Conservation (phyloP, 2,329 filamentous ascomycete genomes). For the Aspergillus latus region DNA sequence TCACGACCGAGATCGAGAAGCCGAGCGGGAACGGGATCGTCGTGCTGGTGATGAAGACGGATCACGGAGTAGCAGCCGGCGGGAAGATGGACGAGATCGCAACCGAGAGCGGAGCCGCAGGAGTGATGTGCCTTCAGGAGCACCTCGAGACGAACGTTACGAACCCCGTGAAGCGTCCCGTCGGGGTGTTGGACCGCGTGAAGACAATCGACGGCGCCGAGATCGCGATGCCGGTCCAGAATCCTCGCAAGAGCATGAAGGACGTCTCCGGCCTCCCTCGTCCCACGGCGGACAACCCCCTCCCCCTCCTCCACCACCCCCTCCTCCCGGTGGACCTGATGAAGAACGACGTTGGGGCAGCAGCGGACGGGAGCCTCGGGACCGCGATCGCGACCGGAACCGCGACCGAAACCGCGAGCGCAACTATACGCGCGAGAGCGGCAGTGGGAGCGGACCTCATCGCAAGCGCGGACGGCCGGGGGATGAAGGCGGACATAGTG, state of each 20-base stretch:
- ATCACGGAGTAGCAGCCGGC: conserved; percentile 29
- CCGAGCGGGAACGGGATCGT: conserved; percentile 31
- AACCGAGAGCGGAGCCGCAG: conserved; percentile 36
- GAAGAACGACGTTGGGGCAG: conserved; percentile 38
- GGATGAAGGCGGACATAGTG: conserved; percentile 31
- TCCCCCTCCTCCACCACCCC: conserved; percentile 34
- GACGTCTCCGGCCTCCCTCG: conserved; percentile 36
- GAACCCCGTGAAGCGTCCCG: conserved; percentile 35
- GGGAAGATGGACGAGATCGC: conserved; percentile 41
- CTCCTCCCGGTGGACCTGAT: conserved; percentile 25
- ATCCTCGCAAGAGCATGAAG: conserved; percentile 32
- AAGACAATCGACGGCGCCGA: conserved; percentile 37
- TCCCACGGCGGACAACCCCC: conserved; percentile 33
- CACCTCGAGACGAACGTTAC: conserved; percentile 25
- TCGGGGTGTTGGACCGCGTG: conserved; percentile 33
- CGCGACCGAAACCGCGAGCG: conserved; percentile 37
- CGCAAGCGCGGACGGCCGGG: conserved; percentile 42
- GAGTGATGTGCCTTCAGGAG: conserved; percentile 28
- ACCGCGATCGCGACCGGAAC: conserved; percentile 38
- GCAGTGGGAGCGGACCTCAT: conserved; percentile 27
- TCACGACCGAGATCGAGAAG: conserved; percentile 28
- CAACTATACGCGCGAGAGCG: conserved; percentile 31
- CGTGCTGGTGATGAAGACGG: conserved; percentile 31
- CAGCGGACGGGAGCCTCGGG: conserved; percentile 35
- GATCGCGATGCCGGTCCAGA: conserved; percentile 36